These are phyloP conservation scores for Bryoglossum gracile DNA, from an alignment of 495 filamentous ascomycete genomes.

Conservation along the genomic window DNA sequence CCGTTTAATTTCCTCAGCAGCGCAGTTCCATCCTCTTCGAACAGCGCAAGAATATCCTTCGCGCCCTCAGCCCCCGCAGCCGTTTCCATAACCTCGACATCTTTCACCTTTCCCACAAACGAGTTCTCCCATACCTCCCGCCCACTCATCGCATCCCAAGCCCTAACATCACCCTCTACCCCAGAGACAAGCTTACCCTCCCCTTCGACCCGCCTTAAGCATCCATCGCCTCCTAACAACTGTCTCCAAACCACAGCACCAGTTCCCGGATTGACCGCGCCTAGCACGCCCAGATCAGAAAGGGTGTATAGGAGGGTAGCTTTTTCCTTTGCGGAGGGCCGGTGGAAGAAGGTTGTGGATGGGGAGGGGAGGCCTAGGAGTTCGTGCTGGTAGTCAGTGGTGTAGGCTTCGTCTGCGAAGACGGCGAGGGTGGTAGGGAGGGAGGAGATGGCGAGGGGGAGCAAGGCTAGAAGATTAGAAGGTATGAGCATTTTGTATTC, in stretches of 20 bases:
- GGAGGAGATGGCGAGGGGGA: constrained; percentile 19
- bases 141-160: constrained; percentile 82
- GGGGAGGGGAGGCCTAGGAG: constrained; percentile 75
- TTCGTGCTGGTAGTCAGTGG: constrained; percentile 87
- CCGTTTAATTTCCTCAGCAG: constrained; percentile 65
- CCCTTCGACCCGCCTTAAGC: constrained; percentile 66
- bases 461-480: constrained; percentile 20
- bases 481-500: constrained; percentile 20
- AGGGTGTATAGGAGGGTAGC: constrained; percentile 89
- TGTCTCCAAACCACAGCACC: constrained; percentile 85
- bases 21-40: constrained; percentile 48
- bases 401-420: constrained; percentile 83
- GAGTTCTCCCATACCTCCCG: constrained; percentile 64
- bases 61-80: constrained; percentile 40
- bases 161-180: constrained; percentile 51
- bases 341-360: constrained; percentile 90
- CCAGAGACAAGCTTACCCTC: constrained; percentile 67
- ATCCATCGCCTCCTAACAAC: constrained; percentile 38
- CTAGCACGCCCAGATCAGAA: constrained; percentile 70
- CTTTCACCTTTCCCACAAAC: constrained; percentile 54
- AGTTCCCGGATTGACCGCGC: constrained; percentile 82
- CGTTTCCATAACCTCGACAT: constrained; percentile 73
- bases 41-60: constrained; percentile 69
- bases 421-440: constrained; percentile 52
- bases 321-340: constrained; percentile 68